A percentile compares a stretch with the other conserved stretches of the same genome.
These are phyloP conservation scores for Crithidia thermophila DNA, from an alignment of 208 protist species.

Conservation along the genomic window DNA sequence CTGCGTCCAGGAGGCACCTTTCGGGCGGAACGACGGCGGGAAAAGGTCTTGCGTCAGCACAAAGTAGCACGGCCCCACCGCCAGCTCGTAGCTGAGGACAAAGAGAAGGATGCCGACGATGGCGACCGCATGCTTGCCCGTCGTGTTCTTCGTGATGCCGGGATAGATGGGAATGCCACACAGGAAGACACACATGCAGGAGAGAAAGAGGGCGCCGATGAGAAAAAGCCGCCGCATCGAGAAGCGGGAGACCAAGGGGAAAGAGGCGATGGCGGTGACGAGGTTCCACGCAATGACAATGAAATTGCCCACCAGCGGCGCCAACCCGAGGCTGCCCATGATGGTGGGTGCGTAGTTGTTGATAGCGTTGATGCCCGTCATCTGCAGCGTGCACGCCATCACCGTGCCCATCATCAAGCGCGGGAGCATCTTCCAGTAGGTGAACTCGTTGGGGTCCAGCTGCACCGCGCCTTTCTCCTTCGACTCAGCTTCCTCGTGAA, in stretches of 20 bases:
- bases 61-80: slow-evolving; percentile 57
- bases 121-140: slow-evolving; percentile 35
- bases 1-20: slow-evolving; percentile 48
- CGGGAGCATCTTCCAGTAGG: slow-evolving; percentile 29
- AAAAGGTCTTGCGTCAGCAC: slow-evolving; percentile 63
- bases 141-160: slow-evolving; percentile 31
- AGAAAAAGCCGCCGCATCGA: slow-evolving; percentile 54
- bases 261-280: slow-evolving; percentile 41
- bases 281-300: slow-evolving; percentile 70
- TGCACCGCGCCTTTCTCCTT: neutral
- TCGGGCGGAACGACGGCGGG: slow-evolving; percentile 52
- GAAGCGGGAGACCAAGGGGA: slow-evolving; percentile 44
- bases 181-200: slow-evolving; percentile 46
- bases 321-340: slow-evolving; percentile 45
- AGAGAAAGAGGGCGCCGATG: slow-evolving; percentile 32
- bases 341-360: slow-evolving; percentile 75
- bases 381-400: slow-evolving; percentile 47
- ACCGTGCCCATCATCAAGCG: slow-evolving; percentile 38
- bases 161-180: slow-evolving; percentile 59
- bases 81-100: slow-evolving; percentile 53
- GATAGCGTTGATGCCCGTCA: slow-evolving; percentile 76
- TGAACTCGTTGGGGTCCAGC: slow-evolving; percentile 12
- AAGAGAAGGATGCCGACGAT: slow-evolving; percentile 59
- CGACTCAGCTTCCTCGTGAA: slow-evolving; percentile 23
- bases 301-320: slow-evolving; percentile 55